Evolutionary conservation across 768 basidiomycete genomes (phyloP).

Genomic region (Phaffia tasmanica): DNA sequence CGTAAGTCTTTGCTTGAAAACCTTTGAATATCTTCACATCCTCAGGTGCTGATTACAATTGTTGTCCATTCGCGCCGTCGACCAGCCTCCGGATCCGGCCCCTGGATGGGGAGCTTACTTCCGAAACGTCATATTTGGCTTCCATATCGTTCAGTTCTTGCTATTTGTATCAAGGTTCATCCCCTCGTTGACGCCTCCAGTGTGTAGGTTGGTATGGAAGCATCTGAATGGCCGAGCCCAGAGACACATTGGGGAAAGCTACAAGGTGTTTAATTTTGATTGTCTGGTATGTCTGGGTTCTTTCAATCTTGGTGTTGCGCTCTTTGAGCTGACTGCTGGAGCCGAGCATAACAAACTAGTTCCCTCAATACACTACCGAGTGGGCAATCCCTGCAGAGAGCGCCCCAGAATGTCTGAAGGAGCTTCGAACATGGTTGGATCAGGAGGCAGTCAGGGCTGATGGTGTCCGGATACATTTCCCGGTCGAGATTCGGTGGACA

Average conservation of each 20-base stretch:
- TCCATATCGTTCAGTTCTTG: conserved; percentile 70
- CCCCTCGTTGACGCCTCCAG: conserved; percentile 51
- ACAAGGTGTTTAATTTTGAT: conserved; percentile 82
- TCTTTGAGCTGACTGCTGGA: not conserved
- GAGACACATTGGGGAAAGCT: conserved; percentile 56
- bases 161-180: conserved; percentile 66
- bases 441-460: conserved; percentile 53
- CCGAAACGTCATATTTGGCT: conserved; percentile 60
- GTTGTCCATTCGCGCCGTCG: conserved; percentile 6
- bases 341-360: conserved; percentile 42
- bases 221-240: conserved; percentile 7
- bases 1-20: conserved; percentile 43
- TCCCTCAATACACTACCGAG: conserved; percentile 86
- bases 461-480: conserved; percentile 80
- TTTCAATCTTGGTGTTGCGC: not conserved
- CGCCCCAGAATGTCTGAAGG: conserved; percentile 56
- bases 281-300: conserved; percentile 55
- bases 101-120: conserved; percentile 47
- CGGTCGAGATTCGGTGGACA: conserved; percentile 83
- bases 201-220: conserved; percentile 45
- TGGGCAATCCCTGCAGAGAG: conserved; percentile 74
- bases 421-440: conserved; percentile 60
- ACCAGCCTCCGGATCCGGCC: conserved; percentile 19
- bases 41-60: not conserved
- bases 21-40: conserved; percentile 14